Base-by-base conservation (phyloP, 495 filamentous ascomycete genomes). In the Beverwykella pulmonaria region DNA sequence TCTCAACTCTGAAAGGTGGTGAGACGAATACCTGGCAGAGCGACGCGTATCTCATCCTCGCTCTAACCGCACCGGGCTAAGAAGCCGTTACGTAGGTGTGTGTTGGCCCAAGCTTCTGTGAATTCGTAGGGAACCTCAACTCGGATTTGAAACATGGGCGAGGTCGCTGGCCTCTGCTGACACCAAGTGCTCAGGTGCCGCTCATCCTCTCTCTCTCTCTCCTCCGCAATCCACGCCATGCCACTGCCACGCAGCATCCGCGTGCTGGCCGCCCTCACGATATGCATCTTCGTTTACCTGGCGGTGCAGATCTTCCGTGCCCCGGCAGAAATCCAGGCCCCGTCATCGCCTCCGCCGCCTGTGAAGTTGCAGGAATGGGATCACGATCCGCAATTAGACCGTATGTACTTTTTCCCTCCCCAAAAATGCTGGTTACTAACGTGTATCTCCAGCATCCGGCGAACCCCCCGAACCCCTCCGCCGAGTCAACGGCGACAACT, bases 211-310 rank as follows among this genome's bases (percentile, higher is more conserved):
- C 54, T 34, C 6, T 22, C 14, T 34, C 32, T 34, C 32, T 34
- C 39, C 32, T 9, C 22, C 36, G 1, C 48, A 46, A 17, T 22
- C 23, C 27, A 44, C 48, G 25, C 7, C 27, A 96, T 96, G 91
- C 90, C 89, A 72, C 81, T 95, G 75, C 87, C 91, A 73, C 87
- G 86, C 81, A 88, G 90, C 27, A 88, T 94, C 74, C 88, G 92
- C 75, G 86, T 90, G 70, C 81, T 96, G 74, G 89, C 82, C 68
- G 83, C 89, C 69, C 80, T 86, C 57, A 88, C 87, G 67, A 79
- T 89, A 63, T 72, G 88, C 46, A 78, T 95, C 50, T 87, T 89
- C 79, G 77, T 89, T 50, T 92, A 90, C 73, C 84, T 94, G 63
- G 66, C 94, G 62, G 88, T 88, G 64, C 87, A 89, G 70, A 76